Evolutionary conservation across 2,329 filamentous ascomycete species (phyloP), one percentile per base, ranked within the genome.

Genomic region (Ceratocystis smalleyi): DNA sequence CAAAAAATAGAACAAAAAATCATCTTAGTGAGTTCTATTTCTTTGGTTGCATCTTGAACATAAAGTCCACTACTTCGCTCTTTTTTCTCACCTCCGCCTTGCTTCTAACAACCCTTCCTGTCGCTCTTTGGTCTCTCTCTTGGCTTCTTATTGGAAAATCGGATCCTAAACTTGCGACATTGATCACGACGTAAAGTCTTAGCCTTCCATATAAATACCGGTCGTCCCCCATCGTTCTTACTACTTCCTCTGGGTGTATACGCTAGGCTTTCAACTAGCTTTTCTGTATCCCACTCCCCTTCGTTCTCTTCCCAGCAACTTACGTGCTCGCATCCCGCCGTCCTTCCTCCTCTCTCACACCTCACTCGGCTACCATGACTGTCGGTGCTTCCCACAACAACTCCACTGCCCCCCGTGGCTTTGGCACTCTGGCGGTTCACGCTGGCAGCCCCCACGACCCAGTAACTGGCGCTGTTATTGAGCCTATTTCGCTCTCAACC

Each of bases 401-500:
- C 32, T 35, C 85, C 45, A 86, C 88, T 55, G 88, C 89, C 68
- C 80, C 86, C 65, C 86, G 90, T 74, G 80, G 83, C 68, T 97
- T 99, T 76, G 94, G 90, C 67, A 99, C 94, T 59, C 83, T 95
- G 67, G 94, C 94, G 65, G 94, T 99, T 22, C 94, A 99, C 76
- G 91, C 92, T 68, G 94, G 94, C 67, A 83, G 90, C 54, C 89
- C 89, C 70, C 89, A 95, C 74, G 94, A 99, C 77, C 88, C 92
- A 59, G 79, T 83, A 49, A 99, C 92, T 27, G 94, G 94, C 68
- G 94, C 94, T 69, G 94, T 99, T 71, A 99, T 99, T 74, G 90
- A 94, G 76, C 78, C 94, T 70, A 96, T 99, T 74, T 96, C 92
- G 8, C 84, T 99, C 27, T 96, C 91, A 27, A 97, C 94, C 17